Percentiles rank a stretch among this genome's conserved stretches.
Evolutionary conservation across 2,329 filamentous ascomycete genomes (phyloP).

Genomic region (Claviceps sp.): DNA sequence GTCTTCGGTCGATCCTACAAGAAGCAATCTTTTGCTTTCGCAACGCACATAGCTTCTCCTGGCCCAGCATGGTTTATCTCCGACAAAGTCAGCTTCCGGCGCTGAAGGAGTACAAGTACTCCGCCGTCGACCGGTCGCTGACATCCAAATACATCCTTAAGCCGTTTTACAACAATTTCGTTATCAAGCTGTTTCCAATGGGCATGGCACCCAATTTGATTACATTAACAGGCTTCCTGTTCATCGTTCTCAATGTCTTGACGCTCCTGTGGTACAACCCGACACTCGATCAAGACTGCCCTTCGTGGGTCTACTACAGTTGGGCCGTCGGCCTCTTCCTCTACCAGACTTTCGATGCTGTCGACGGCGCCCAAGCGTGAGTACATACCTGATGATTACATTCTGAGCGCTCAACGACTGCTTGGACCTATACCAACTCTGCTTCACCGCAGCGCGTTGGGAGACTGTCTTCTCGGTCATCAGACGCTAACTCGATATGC

Average conservation of each 20-base stretch:
- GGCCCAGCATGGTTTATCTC: constrained; percentile 71
- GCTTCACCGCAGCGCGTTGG: background rate
- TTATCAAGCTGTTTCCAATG: constrained; percentile 91
- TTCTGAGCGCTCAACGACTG: background rate
- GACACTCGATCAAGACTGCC: constrained; percentile 85
- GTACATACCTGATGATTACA: constrained; percentile 21
- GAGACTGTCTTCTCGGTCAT: background rate
- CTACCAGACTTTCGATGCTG: constrained; percentile 97
- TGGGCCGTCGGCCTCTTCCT: constrained; percentile 85
- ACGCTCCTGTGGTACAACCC: constrained; percentile 95
- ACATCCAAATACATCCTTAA: constrained; percentile 89
- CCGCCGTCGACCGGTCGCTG: constrained; percentile 77
- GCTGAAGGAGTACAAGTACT: constrained; percentile 93
- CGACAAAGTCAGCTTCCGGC: constrained; percentile 79
- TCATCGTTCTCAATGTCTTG: constrained; percentile 78
- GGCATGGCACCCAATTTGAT: constrained; percentile 85
- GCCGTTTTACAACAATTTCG: constrained; percentile 91
- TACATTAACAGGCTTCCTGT: constrained; percentile 79
- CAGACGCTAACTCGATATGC: constrained; percentile 1
- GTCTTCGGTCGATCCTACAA: background rate
- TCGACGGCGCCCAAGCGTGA: constrained; percentile 86
- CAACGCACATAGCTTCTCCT: background rate
- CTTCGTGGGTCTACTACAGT: constrained; percentile 84
- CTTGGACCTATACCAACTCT: background rate
- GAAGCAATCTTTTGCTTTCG: background rate